Conservation (phyloP, 768 basidiomycete species). For the Tulasnella sp. region DNA sequence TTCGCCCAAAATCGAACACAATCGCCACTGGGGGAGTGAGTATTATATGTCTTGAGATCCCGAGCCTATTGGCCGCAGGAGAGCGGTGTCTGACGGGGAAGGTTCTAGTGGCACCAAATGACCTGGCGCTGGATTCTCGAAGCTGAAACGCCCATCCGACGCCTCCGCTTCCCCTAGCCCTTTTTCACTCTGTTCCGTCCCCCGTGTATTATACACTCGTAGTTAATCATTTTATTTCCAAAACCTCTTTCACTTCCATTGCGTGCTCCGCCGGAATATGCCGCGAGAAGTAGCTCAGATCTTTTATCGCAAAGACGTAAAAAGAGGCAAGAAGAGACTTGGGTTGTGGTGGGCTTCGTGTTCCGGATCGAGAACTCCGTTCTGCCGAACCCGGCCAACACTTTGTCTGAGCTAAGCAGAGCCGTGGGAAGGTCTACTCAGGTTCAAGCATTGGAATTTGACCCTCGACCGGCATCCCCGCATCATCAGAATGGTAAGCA, state of each 20-base stretch:
- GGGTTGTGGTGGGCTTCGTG: background rate
- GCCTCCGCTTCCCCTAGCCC: no score
- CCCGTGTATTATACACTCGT: no score
- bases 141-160: background rate
- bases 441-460: background rate
- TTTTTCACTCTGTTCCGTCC: no score
- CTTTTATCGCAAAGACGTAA: background rate
- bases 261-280: background rate
- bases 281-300: background rate
- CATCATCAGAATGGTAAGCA: background rate
- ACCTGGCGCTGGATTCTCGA: constrained; percentile 2
- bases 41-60: background rate
- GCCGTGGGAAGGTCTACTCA: background rate
- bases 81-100: background rate
- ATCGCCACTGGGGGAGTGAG: background rate
- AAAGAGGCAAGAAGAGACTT: background rate
- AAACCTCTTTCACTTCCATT: no score
- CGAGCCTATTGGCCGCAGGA: background rate
- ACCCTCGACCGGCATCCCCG: background rate
- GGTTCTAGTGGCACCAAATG: background rate
- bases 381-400: background rate
- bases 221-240: no score
- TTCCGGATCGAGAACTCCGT: background rate
- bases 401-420: background rate
- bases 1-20: background rate